phyloP scores from a whole-genome alignment of 2,329 filamentous ascomycete species.

The Pseudogymnoascus sp. region DNA sequence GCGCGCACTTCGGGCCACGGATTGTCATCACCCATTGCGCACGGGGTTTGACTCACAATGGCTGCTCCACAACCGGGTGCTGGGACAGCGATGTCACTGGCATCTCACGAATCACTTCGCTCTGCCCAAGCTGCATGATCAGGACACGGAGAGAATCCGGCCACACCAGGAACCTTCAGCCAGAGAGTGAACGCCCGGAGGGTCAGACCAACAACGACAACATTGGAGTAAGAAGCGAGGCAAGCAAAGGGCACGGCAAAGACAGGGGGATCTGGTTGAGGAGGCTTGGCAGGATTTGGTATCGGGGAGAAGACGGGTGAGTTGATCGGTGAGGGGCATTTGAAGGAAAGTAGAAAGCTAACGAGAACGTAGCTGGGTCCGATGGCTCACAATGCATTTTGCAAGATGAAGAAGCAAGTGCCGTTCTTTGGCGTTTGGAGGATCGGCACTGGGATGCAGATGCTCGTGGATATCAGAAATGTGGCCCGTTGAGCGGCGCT shows the following conservation, averaged over 20 bases:
- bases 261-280: slow-evolving; percentile 1
- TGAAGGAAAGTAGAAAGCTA: background rate
- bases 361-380: background rate
- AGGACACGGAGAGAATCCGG: background rate
- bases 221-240: slow-evolving; percentile 4
- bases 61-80: background rate
- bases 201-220: background rate
- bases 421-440: background rate
- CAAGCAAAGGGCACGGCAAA: background rate
- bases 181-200: background rate
- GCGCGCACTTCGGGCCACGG: background rate
- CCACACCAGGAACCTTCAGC: background rate
- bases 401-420: background rate
- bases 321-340: background rate
- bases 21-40: background rate
- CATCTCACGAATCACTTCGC: background rate
- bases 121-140: background rate
- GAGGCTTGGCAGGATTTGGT: background rate
- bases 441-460: background rate
- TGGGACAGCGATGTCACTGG: background rate
- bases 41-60: background rate
- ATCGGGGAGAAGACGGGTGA: background rate
- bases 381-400: slow-evolving; percentile 2
- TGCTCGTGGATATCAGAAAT: background rate
- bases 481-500: background rate